Evolutionary conservation across 345 rosid species (phyloP), one percentile per base, ranked within the genome.

Genomic region (Murraya koenigii): DNA sequence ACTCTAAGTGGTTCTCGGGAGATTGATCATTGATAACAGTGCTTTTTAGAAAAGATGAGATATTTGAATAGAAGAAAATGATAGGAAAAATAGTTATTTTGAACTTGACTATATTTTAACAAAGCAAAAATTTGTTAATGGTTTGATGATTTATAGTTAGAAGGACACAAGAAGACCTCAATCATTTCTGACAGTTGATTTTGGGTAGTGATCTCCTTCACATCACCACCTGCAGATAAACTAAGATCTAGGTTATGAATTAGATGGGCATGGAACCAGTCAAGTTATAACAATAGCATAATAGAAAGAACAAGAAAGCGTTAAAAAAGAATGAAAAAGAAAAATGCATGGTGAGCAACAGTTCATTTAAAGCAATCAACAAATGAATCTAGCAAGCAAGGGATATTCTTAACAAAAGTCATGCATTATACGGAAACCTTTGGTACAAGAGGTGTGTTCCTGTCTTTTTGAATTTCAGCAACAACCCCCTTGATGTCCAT

Each of bases 401-500:
- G 23, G 77, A 35, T 30, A 26, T 56, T 47, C 61, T 70, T 25
- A 59, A 74, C 77, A 78, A 25, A 71, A 20, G 41, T 61, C 30
- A 85, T 68, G 79, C 80, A 77, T 47, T 62, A 75, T 78, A 60
- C 64, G 63, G 75, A 77, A 83, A 95, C 97, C 99, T 92, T 91
- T 63, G 77, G 89, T 85, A 93, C 95, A 77, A 91, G 91, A 83
- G 93, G 89, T 20, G 93, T 92, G 78, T 78, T 86, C 78, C 87
- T 89, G 87, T 91, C 92, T 88, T 82, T 83, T 77, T 71, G 89
- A 79, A 94, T 90, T 81, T 90, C 96, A 66, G 91, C 91, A 83
- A 82, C 95, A 83, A 94, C 90, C 78, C 97, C 97, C 86, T 94
- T 90, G 77, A 94, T 90, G 86, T 92, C 98, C 95, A 94, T 92